A percentile compares a stretch with the other conserved stretches of the same genome.
Conservation (phyloP, 2,329 filamentous ascomycete genomes). For the Aureobasidium subglaciale region DNA sequence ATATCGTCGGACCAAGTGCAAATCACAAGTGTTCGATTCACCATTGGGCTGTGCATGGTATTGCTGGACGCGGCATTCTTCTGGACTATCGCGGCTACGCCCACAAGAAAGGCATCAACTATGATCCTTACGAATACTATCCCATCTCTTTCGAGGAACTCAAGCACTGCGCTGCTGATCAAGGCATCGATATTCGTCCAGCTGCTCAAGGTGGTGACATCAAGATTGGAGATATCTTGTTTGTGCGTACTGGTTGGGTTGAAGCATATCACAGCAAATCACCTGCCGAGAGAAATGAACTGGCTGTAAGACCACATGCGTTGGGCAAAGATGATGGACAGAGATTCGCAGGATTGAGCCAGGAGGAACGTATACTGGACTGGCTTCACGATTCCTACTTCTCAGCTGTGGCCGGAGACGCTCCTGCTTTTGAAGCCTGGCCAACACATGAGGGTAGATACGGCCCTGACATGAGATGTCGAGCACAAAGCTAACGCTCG, state of each 20-base stretch:
- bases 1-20: conserved; percentile 33
- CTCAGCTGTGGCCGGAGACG: conserved; percentile 57
- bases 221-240: conserved; percentile 49
- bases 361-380: conserved; percentile 16
- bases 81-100: conserved; percentile 39
- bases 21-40: conserved; percentile 41
- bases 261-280: conserved; percentile 56
- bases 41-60: conserved; percentile 39
- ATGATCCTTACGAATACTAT: conserved; percentile 36
- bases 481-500: neutral
- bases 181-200: conserved; percentile 50
- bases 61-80: conserved; percentile 37
- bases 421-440: conserved; percentile 53
- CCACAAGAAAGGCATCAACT: conserved; percentile 36
- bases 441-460: conserved; percentile 30
- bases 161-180: conserved; percentile 50
- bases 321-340: conserved; percentile 29
- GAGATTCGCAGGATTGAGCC: neutral
- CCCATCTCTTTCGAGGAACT: conserved; percentile 42
- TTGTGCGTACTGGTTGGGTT: conserved; percentile 58
- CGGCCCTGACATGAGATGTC: conserved; percentile 38
- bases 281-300: conserved; percentile 32
- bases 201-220: conserved; percentile 50
- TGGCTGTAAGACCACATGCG: conserved; percentile 40
- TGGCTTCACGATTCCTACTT: conserved; percentile 45